These are phyloP conservation scores for Claviceps maximensis DNA, from an alignment of 2,329 filamentous ascomycete genomes.

Conservation along the genomic window DNA sequence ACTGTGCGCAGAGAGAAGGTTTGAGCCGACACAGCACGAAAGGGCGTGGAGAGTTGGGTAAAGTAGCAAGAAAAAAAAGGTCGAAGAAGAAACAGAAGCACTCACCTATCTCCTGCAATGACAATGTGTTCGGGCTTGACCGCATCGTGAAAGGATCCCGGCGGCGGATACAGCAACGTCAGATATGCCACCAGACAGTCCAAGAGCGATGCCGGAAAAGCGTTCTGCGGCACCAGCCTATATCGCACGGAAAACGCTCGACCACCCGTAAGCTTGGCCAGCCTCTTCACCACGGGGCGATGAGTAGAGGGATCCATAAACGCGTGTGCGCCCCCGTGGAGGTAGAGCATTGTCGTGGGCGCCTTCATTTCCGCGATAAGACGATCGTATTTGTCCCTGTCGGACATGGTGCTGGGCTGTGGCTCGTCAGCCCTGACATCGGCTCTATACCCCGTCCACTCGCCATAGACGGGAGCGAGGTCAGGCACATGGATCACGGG, in stretches of 20 bases:
- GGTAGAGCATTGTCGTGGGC: constrained; percentile 54
- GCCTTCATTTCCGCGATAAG: constrained; percentile 55
- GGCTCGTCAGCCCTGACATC: constrained; percentile 34
- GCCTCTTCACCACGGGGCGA: constrained; percentile 40
- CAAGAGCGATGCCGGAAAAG: constrained; percentile 62
- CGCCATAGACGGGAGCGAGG: constrained; percentile 47
- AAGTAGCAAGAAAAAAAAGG: no score
- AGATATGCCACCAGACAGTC: constrained; percentile 64
- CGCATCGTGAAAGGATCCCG: constrained; percentile 51
- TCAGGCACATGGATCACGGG: constrained; percentile 30
- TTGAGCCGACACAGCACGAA: not conserved
- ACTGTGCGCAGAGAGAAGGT: no score
- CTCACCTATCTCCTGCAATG: constrained; percentile 53
- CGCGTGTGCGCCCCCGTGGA: constrained; percentile 66
- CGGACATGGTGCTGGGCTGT: constrained; percentile 44
- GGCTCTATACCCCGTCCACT: constrained; percentile 62
- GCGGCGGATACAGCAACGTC: constrained; percentile 56
- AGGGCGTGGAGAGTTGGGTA: not conserved
- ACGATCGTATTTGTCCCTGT: constrained; percentile 49
- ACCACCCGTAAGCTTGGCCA: constrained; percentile 55
- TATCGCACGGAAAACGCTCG: constrained; percentile 62
- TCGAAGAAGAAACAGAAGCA: not conserved
- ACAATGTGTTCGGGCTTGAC: constrained; percentile 54
- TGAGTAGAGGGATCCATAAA: constrained; percentile 59
- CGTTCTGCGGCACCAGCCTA: constrained; percentile 58